Conservation (phyloP, 164 flowering plant species). For the Berberis thunbergii region DNA sequence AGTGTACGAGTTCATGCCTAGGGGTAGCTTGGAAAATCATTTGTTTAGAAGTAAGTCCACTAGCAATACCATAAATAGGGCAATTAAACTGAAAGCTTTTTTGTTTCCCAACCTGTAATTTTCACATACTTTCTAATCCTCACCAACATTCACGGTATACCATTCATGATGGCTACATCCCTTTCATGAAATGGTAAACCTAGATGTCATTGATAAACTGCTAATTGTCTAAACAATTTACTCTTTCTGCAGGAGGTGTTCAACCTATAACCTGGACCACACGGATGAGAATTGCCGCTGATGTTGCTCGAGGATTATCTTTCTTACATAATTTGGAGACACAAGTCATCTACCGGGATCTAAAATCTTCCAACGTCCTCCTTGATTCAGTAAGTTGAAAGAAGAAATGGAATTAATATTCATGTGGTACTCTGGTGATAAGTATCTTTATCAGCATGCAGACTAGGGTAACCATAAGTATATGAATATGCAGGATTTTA, state of each 20-base stretch:
- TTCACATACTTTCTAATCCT: neutral
- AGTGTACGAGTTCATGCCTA: slow-evolving; percentile 78
- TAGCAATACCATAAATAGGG: no score
- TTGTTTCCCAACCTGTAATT: neutral
- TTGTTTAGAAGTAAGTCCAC: slow-evolving; percentile 62
- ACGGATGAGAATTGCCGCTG: slow-evolving; percentile 53
- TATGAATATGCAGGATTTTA: slow-evolving; percentile 47
- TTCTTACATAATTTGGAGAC: slow-evolving; percentile 55
- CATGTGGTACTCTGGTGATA: neutral
- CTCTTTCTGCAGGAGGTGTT: slow-evolving; percentile 39
- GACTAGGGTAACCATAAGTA: neutral
- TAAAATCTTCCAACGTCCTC: slow-evolving; percentile 74
- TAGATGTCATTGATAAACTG: neutral
- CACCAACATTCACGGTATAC: no score
- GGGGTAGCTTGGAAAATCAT: slow-evolving; percentile 87
- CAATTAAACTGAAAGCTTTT: neutral
- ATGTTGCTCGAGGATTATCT: slow-evolving; percentile 55
- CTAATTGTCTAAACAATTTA: neutral
- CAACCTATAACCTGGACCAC: slow-evolving; percentile 56
- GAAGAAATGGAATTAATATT: neutral
- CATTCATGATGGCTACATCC: neutral
- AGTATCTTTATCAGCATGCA: neutral
- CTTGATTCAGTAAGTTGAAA: slow-evolving; percentile 56
- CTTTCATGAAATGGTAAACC: neutral
- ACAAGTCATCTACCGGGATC: slow-evolving; percentile 66